phyloP scores from a whole-genome alignment of 1,284 basidiomycete genomes.

The Malassezia yamatoensis region DNA sequence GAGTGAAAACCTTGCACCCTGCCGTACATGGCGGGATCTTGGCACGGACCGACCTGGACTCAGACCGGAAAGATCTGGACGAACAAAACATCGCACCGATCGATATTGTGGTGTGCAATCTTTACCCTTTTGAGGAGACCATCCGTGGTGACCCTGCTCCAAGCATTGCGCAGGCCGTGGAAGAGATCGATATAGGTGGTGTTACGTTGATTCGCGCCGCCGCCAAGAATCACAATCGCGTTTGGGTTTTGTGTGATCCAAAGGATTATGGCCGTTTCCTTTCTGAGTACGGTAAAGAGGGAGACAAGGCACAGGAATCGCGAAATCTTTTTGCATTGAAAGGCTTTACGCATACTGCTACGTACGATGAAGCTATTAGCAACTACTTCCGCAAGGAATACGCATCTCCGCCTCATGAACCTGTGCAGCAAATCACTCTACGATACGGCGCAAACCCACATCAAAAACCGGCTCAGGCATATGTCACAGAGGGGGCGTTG shows the following conservation, averaged over 20 bases:
- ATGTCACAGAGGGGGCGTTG: constrained; percentile 74
- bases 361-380: constrained; percentile 89
- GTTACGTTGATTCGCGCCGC: constrained; percentile 95
- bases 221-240: constrained; percentile 83
- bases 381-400: constrained; percentile 96
- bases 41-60: constrained; percentile 39
- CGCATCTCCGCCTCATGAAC: constrained; percentile 53
- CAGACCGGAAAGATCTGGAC: constrained; percentile 38
- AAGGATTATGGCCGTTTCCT: constrained; percentile 81
- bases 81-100: constrained; percentile 38
- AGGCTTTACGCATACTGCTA: constrained; percentile 91
- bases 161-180: constrained; percentile 81
- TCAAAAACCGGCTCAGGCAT: constrained; percentile 96
- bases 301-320: constrained; percentile 54
- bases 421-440: constrained; percentile 60
- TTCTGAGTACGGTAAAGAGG: constrained; percentile 52
- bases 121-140: constrained; percentile 86
- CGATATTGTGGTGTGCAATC: constrained; percentile 66
- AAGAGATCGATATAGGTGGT: constrained; percentile 98
- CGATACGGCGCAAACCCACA: constrained; percentile 97
- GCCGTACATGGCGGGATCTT: constrained; percentile 79
- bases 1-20: constrained; percentile 98
- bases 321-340: constrained; percentile 81
- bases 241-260: constrained; percentile 74
- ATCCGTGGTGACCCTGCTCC: constrained; percentile 72